These are phyloP conservation scores for Phoenix roebelenii DNA, from an alignment of 176 grass and related monocot genomes.

Conservation along the genomic window DNA sequence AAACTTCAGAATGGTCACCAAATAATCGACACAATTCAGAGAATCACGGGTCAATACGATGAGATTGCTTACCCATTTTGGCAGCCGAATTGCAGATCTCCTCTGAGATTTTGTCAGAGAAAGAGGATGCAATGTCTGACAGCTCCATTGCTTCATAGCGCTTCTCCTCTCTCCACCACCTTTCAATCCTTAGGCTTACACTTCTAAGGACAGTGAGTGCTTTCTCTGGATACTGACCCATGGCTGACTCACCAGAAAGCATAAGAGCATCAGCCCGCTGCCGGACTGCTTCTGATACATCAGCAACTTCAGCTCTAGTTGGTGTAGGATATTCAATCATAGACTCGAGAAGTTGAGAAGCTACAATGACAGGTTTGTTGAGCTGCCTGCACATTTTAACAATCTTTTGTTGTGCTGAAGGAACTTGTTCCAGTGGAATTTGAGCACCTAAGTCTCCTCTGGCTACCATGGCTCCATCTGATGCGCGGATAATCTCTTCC, in stretches of 20 bases:
- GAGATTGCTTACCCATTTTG: slow-evolving; percentile 67
- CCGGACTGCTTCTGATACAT: slow-evolving; percentile 90
- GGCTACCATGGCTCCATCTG: slow-evolving; percentile 90
- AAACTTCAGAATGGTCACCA: too few species aligned
- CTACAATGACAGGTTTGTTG: slow-evolving; percentile 95
- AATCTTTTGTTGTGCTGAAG: slow-evolving; percentile 80
- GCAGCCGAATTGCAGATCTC: slow-evolving; percentile 96
- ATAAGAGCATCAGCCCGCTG: slow-evolving; percentile 87
- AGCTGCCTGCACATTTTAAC: slow-evolving; percentile 82
- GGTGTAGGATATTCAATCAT: slow-evolving; percentile 96
- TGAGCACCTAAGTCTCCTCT: slow-evolving; percentile 94
- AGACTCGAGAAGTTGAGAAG: slow-evolving; percentile 90
- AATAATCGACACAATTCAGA: too few species aligned
- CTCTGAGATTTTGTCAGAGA: slow-evolving; percentile 81
- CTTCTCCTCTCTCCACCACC: slow-evolving; percentile 98
- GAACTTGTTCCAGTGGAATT: slow-evolving; percentile 90
- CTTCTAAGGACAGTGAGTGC: slow-evolving; percentile 77
- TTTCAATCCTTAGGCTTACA: slow-evolving; percentile 86
- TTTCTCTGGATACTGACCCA: slow-evolving; percentile 89
- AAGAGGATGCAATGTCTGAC: slow-evolving; percentile 61
- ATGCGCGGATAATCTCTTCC: slow-evolving; percentile 71
- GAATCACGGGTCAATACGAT: too few species aligned
- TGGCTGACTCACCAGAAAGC: slow-evolving; percentile 98
- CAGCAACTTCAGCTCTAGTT: slow-evolving; percentile 90
- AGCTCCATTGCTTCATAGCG: slow-evolving; percentile 54